phyloP scores from a whole-genome alignment of 441 rosid species.

The Syzygium malaccense region DNA sequence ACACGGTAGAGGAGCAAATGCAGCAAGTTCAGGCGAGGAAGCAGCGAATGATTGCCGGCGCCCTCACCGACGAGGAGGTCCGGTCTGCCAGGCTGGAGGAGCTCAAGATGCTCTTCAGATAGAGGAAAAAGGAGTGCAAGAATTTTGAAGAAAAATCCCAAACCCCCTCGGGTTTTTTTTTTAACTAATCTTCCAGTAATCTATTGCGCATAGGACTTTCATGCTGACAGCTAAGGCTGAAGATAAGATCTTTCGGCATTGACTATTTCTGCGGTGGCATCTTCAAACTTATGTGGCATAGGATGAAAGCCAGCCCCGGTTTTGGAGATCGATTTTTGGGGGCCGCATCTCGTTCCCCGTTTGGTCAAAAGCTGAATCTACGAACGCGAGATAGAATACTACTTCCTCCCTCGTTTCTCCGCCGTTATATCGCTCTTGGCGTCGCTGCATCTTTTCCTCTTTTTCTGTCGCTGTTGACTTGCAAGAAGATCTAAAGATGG shows the following conservation, averaged over 20 bases:
- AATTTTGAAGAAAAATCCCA: neutral
- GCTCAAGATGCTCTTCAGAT: conserved; percentile 13
- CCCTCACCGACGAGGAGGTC: conserved; percentile 59
- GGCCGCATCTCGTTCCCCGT: neutral
- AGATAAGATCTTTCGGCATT: neutral
- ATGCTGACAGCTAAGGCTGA: neutral
- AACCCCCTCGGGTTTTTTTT: neutral
- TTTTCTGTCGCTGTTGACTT: neutral
- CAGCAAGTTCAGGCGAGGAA: conserved; percentile 71
- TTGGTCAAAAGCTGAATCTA: neutral
- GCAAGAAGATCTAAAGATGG: neutral
- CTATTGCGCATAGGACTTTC: neutral
- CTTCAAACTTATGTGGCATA: neutral
- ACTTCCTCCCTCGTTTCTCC: neutral
- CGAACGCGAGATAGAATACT: neutral
- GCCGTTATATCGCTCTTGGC: neutral
- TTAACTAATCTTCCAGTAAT: neutral
- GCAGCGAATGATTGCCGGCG: conserved; percentile 61
- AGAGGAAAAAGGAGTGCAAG: neutral
- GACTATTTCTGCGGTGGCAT: neutral
- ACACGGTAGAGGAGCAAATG: conserved; percentile 56
- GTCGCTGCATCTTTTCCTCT: no score
- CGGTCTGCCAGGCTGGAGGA: conserved; percentile 35
- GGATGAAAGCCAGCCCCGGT: neutral
- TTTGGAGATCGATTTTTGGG: neutral